Base-by-base conservation (phyloP, 2,329 filamentous ascomycete genomes). In the Clarireedia homoeocarpa region DNA sequence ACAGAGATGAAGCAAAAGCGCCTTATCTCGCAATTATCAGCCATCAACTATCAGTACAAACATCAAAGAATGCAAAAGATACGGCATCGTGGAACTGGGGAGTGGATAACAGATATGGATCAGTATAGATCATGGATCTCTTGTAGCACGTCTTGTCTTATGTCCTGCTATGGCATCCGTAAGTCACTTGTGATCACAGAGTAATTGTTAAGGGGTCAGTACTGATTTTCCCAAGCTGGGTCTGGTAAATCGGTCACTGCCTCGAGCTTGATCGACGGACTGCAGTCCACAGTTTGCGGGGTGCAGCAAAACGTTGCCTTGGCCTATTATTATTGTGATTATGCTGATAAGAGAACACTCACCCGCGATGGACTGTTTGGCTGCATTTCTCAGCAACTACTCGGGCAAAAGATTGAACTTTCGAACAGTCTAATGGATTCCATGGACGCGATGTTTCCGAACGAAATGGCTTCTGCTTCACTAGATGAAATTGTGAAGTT, bases 281-380 rank as follows among this genome's bases (percentile, higher is more conserved):
- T 14, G 9, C n/a, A 44, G 24, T 2, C n/a, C 0, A 5, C 5
- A n/a, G 12, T 38, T 26, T 15, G 30, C 38, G 20, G 17, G 23
- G 20, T 51, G 17, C 4, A 46, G 20, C 20, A 17, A 6, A 24
- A 46, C 7, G 23, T 23, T 23, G 23, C 42, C 5, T 6, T 46
- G 9, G 42, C 49, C 23, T 44, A 44, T 34, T 55, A 58, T 38
- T 59, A 59, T 40, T 59, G 58, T 9, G 56, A 59, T 46, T 53
- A 58, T 42, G 58, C 58, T 1, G 58, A 59, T 4, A 58, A 59
- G 39, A 38, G 51, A n/a, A 58, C 55, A 14, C 51, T 59, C 2
- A 36, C 57, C 10, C 39, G 44, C 1, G 42, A 7, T 39, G 39
- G 20, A 3, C 36, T 20, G 6, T 51, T 51, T 9, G 14, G 24